Base-by-base conservation (phyloP, 192 early-diverging fungal genomes). In the Mortierella alpina region DNA sequence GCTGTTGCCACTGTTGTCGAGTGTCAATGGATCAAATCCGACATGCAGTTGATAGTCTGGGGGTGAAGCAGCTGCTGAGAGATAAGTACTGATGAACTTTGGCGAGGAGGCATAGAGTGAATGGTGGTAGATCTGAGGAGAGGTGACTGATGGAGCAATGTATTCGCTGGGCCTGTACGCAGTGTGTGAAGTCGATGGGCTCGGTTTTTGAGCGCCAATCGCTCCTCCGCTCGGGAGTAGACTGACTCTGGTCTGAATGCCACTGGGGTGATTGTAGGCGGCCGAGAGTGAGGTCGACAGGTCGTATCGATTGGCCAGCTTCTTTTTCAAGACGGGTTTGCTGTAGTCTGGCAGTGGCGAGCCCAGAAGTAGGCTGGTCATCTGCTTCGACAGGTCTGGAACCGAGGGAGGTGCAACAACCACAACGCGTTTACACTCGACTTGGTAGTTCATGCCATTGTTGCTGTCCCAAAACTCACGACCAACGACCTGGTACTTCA, bases 381-480 rank as follows among this genome's bases (percentile, higher is more conserved):
- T 79, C 5, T 72, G 68, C 42, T 79, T 79, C 69, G 76, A 71
- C 44, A 79, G 52, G 15, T 79, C 76, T 0, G 76, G 72, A 2
- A 39, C 51, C 6, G 69, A 55, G 2, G 45, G 44, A 6, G 69
- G 23, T 42, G 71, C 46, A 2, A 59, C 64, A 18, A 57, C 65
- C 3, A 79, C 76, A 6, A 79, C 63, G 14, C 69, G 72, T 10
- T 84, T 83, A 39, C 86, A 75, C 12, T 86, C 80, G 59, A 94
- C 84, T 60, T 90, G 84, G 83, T 96, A 96, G 87, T 99, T 99
- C 61, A 79, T 79, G n/a, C 94, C 93, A 57, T 75, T 68, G 88
- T 99, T 99, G 86, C 96, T 99, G 86, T 99, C 97, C 97, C 97
- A 99, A 82, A 90, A 88, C 81, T 94, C 92, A 23, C 63, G 69